phyloP scores from a whole-genome alignment of 176 grass and related monocot species.

The Stipa capillata region DNA sequence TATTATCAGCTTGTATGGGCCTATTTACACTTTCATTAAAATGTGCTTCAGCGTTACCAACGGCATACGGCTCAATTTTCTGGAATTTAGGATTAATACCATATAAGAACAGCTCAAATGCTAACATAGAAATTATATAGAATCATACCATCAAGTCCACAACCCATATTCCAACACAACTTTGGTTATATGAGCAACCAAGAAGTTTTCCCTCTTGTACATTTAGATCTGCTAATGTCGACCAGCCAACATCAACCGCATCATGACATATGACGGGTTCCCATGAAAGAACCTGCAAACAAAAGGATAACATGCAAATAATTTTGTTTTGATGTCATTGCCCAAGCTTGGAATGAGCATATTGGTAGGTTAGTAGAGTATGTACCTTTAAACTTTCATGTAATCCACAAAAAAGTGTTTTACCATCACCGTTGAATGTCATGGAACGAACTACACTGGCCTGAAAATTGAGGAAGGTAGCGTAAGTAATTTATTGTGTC shows the following conservation, averaged over 20 bases:
- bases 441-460: constrained; percentile 68
- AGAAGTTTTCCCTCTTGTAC: constrained; percentile 87
- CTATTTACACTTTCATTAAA: constrained; percentile 34
- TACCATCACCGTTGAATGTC: constrained; percentile 88
- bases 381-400: constrained; percentile 92
- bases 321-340: background rate
- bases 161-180: constrained; percentile 81
- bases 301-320: constrained; percentile 23
- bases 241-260: constrained; percentile 76
- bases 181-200: constrained; percentile 92
- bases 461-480: constrained; percentile 42
- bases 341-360: background rate
- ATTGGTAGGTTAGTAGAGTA: background rate
- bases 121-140: constrained; percentile 3
- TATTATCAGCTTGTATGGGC: constrained; percentile 35
- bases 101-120: constrained; percentile 17
- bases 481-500: constrained; percentile 18
- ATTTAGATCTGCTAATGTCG: constrained; percentile 78
- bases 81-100: constrained; percentile 31
- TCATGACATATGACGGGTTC: constrained; percentile 82
- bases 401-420: constrained; percentile 81
- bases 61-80: constrained; percentile 48
- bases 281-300: constrained; percentile 81
- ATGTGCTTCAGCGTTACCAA: constrained; percentile 35
- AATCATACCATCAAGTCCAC: constrained; percentile 68